Conservation (phyloP, 345 rosid species). For the Eutrema heterophyllum region DNA sequence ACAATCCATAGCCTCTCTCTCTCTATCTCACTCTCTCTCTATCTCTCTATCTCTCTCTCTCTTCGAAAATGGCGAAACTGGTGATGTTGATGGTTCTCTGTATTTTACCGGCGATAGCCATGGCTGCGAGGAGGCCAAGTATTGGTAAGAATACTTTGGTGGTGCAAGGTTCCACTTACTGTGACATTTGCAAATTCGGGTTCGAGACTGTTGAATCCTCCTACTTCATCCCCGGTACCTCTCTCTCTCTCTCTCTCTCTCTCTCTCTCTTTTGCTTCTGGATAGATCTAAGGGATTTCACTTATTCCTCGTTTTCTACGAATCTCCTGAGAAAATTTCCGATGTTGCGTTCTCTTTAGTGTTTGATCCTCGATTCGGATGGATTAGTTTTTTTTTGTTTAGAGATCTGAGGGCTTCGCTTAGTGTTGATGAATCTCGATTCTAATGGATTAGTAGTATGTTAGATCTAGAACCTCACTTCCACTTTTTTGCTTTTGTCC, state of each 20-base stretch:
- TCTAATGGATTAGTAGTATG: not conserved
- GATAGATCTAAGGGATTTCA: not conserved
- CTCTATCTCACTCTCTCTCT: not conserved
- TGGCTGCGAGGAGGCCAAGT: constrained; percentile 38
- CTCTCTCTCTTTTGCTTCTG: not conserved
- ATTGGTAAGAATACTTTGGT: constrained; percentile 33
- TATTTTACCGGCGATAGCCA: constrained; percentile 51
- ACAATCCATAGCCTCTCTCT: not conserved
- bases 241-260: not conserved
- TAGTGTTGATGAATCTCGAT: not conserved
- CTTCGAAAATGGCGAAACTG: constrained; percentile 45
- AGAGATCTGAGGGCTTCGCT: not conserved
- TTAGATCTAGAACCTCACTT: not conserved
- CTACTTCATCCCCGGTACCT: constrained; percentile 50
- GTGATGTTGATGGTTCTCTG: constrained; percentile 49
- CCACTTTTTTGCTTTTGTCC: not conserved
- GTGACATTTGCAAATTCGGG: constrained; percentile 81
- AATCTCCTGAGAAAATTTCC: not conserved
- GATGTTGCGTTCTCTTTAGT: not conserved
- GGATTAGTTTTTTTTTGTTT: not conserved
- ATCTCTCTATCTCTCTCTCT: not conserved
- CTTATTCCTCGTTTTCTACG: not conserved
- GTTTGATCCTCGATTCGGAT: not conserved
- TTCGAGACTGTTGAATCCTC: constrained; percentile 71
- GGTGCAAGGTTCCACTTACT: constrained; percentile 65